phyloP scores from a whole-genome alignment of 108 stramenopile species.

The Parmales sp. region DNA sequence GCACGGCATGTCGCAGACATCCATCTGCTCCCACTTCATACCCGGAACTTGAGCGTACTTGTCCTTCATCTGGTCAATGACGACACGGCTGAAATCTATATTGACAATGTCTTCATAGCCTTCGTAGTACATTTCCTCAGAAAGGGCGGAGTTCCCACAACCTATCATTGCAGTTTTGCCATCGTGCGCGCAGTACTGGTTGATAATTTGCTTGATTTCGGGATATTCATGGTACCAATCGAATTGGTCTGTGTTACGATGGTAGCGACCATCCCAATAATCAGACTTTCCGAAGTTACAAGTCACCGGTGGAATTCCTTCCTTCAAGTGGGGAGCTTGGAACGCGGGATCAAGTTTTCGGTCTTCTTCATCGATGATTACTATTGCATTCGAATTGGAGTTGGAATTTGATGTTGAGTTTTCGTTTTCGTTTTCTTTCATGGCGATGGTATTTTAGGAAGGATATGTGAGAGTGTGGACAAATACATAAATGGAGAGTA shows the following conservation, averaged over 20 bases:
- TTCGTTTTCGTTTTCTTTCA: too few relatives aligned
- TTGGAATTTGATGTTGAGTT: too few relatives aligned
- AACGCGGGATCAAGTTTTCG: not conserved
- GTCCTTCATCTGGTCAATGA: constrained; percentile 3
- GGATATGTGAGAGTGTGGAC: too few relatives aligned
- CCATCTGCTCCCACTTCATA: constrained; percentile 1
- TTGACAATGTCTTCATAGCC: constrained; percentile 4
- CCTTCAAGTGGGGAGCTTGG: not conserved
- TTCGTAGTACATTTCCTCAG: constrained; percentile 11
- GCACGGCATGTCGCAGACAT: constrained; percentile 1
- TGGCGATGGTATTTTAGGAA: too few relatives aligned
- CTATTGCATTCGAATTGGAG: too few relatives aligned
- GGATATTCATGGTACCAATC: constrained; percentile 17
- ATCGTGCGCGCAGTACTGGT: not conserved
- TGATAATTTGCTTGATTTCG: not conserved
- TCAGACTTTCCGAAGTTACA: constrained; percentile 5
- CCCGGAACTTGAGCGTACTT: not conserved
- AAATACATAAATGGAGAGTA: too few relatives aligned
- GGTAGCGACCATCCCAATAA: constrained; percentile 14
- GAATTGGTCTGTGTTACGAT: not conserved
- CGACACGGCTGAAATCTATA: constrained; percentile 7
- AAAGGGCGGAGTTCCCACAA: not conserved
- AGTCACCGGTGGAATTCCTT: not conserved
- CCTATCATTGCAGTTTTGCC: not conserved
- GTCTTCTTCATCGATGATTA: not conserved